Base-by-base conservation (phyloP, 352 stramenopile species). In the Globisporangium paroecandrum region DNA sequence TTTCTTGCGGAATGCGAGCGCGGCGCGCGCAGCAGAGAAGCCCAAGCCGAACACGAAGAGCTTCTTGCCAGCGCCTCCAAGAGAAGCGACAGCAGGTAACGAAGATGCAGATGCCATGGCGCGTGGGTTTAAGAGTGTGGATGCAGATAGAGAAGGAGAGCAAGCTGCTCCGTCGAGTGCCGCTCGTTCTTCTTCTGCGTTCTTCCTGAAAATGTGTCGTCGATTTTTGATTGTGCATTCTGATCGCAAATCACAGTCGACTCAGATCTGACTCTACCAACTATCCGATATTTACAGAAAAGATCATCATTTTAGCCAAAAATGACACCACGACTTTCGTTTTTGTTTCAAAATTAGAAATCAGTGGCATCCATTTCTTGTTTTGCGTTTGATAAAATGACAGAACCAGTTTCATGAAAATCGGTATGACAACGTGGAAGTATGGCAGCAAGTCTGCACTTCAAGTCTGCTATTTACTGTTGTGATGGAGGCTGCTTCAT, bases 41-140 rank as follows among this genome's bases (percentile, higher is more conserved):
- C 91, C 91, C 27, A 97, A 68, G 36, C 91, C 91, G 69, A 98
- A 97, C 25, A 98, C 85, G 69, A 98, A 97, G 38, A 93, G 77
- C 69, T 89, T 89, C 27, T 79, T 78, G 8, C 4, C 43, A 1
- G 24, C 13, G 3, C 36, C 22, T 8, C 15, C 18, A 15, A 24
- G n/a, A 3, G 12, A 0, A 38, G 7, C 5, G 22, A 12, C 15
- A 25, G 36, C 43, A 51, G 41, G 20, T 1, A 6, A 0, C 25
- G 7, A 4, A 24, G 29, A n/a, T 10, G 22, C 4, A n/a, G 49
- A 25, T 22, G 13, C 4, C 62, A 62, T 61, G 1, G 24, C 25
- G n/a, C 12, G 4, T 32, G 3, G 5, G 10, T 9, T 2, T 43
- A 25, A 20, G 38, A 8, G 24, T 18, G 46, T 25, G 22, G 7